Evolutionary conservation across 371 early-diverging fungal genomes (phyloP).

Genomic region (Mycotypha africana): DNA sequence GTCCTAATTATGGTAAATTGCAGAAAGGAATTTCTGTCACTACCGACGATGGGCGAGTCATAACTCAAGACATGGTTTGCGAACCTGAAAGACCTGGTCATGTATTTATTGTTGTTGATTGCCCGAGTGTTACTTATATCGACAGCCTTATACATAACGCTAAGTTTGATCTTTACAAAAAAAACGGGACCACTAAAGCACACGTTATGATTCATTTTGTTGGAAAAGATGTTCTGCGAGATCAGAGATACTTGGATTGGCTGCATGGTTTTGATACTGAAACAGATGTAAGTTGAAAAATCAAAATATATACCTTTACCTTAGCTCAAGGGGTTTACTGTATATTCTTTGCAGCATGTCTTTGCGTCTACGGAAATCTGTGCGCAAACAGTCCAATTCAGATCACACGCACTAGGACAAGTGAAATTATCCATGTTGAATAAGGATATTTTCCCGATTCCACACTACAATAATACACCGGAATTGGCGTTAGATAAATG

Average conservation of each 20-base stretch:
- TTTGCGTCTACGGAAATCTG: slow-evolving; percentile 51
- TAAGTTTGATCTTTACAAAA: slow-evolving; percentile 42
- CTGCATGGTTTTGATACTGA: slow-evolving; percentile 61
- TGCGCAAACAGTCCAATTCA: slow-evolving; percentile 56
- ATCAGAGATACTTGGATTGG: slow-evolving; percentile 70
- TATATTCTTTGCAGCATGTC: slow-evolving; percentile 53
- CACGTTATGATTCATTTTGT: slow-evolving; percentile 65
- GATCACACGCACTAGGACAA: slow-evolving; percentile 48
- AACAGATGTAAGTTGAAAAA: slow-evolving; percentile 47
- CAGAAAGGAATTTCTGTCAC: slow-evolving; percentile 65
- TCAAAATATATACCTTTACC: too few species aligned
- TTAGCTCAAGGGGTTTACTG: too few species aligned
- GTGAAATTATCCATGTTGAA: slow-evolving; percentile 57
- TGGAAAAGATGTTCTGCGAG: slow-evolving; percentile 61
- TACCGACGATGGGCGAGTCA: slow-evolving; percentile 60
- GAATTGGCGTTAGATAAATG: not conserved
- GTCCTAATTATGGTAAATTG: slow-evolving; percentile 67
- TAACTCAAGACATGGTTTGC: slow-evolving; percentile 71
- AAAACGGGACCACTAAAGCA: slow-evolving; percentile 10
- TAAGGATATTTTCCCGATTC: slow-evolving; percentile 58
- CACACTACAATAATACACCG: slow-evolving; percentile 50
- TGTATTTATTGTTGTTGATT: slow-evolving; percentile 81
- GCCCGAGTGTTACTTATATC: slow-evolving; percentile 68
- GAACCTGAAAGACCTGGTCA: slow-evolving; percentile 35
- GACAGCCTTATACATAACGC: slow-evolving; percentile 42